phyloP scores from a whole-genome alignment of 2,329 filamentous ascomycete genomes.

The Trichoderma lentiforme region DNA sequence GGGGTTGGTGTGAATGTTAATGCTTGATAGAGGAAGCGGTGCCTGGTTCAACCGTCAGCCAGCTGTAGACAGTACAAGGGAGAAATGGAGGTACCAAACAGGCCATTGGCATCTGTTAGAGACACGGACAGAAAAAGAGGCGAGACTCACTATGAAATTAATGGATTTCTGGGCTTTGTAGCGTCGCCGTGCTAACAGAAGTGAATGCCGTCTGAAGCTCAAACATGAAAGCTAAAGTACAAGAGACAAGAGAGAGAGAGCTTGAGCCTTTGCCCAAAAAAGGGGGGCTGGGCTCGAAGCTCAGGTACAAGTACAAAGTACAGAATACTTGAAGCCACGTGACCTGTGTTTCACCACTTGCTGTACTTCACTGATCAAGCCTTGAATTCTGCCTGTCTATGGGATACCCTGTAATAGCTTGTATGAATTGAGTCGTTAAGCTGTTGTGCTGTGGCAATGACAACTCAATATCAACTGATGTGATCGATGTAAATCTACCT shows the following conservation, averaged over 20 bases:
- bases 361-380: neutral
- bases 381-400: neutral
- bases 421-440: neutral
- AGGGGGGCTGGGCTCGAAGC: conserved; percentile 4
- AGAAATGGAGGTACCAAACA: neutral
- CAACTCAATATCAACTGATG: neutral
- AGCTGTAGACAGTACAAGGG: neutral
- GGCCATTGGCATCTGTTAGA: neutral
- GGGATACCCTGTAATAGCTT: neutral
- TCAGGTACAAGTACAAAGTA: neutral
- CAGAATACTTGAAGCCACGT: neutral
- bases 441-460: neutral
- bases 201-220: conserved; percentile 11
- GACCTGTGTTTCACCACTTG: neutral
- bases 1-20: neutral
- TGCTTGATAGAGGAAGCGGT: neutral
- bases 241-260: conserved; percentile 7
- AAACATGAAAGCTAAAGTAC: neutral
- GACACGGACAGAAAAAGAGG: neutral
- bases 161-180: neutral
- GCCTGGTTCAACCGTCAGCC: conserved; percentile 1
- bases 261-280: neutral
- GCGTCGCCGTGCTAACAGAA: conserved; percentile 1
- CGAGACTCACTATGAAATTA: neutral
- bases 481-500: neutral